phyloP scores from a whole-genome alignment of 768 basidiomycete genomes.

The Leucocoprinus leucothites region DNA sequence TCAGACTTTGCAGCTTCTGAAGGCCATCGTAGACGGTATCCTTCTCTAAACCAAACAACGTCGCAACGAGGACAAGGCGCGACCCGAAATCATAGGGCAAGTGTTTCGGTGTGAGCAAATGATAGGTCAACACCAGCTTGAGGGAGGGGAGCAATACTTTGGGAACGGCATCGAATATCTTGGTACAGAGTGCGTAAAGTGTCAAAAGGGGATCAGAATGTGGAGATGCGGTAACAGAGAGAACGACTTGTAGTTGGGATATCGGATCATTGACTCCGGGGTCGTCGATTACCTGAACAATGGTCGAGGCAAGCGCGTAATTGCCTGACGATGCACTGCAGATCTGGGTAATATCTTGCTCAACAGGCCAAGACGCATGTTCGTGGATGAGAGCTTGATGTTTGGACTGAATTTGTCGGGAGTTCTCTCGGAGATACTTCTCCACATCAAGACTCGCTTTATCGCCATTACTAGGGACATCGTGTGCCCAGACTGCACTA shows the following conservation, averaged over 20 bases:
- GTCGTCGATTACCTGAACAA: background rate
- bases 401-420: background rate
- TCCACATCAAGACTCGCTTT: background rate
- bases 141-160: background rate
- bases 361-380: background rate
- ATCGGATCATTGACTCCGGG: background rate
- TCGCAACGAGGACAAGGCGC: background rate
- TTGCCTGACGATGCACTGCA: background rate
- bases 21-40: background rate
- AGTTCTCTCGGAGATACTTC: background rate
- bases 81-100: background rate
- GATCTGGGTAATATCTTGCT: background rate
- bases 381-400: background rate
- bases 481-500: too few species aligned
- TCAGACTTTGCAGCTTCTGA: background rate
- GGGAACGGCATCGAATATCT: background rate
- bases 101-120: background rate
- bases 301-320: background rate
- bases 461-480: background rate
- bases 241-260: background rate
- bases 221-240: background rate
- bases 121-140: background rate
- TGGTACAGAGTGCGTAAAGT: background rate
- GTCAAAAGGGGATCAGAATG: background rate
- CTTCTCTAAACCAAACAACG: background rate